phyloP scores from a whole-genome alignment of 176 grass and related monocot species.

The Thinopyrum elongatum region DNA sequence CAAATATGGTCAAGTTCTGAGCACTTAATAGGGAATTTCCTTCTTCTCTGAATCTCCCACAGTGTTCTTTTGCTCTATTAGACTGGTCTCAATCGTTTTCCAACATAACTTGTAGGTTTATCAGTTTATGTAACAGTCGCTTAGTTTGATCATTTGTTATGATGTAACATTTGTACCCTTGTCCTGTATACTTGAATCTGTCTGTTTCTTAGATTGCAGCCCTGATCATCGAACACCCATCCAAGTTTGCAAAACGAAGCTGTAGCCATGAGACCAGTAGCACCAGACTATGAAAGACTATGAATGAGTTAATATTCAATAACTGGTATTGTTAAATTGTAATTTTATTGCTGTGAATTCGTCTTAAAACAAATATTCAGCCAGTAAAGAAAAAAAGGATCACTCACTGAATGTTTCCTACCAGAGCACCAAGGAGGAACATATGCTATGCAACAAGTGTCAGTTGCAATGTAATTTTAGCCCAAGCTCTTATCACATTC shows the following conservation, averaged over 20 bases:
- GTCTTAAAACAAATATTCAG: neutral
- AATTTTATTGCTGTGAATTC: neutral
- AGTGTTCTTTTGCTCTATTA: neutral
- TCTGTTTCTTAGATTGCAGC: neutral
- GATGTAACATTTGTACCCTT: neutral
- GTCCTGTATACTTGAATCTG: neutral
- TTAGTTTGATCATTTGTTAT: constrained; percentile 16
- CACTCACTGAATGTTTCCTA: neutral
- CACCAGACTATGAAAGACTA: neutral
- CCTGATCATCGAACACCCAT: neutral
- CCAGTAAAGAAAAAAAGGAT: neutral
- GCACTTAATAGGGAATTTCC: neutral
- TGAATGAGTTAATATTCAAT: neutral
- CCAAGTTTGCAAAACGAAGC: neutral
- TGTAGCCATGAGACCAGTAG: neutral
- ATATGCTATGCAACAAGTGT: neutral
- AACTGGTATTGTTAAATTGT: neutral
- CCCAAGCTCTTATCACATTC: neutral
- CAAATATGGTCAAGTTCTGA: neutral
- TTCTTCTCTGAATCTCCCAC: constrained; percentile 7
- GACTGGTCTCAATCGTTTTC: neutral
- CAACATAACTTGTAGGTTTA: neutral
- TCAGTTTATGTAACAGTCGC: neutral
- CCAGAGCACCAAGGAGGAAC: neutral
- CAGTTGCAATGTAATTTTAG: neutral